Evolutionary conservation across 805 yeast species (phyloP), one percentile per base, ranked within the genome.

Genomic region (Sugiyamaella lignohabitans): DNA sequence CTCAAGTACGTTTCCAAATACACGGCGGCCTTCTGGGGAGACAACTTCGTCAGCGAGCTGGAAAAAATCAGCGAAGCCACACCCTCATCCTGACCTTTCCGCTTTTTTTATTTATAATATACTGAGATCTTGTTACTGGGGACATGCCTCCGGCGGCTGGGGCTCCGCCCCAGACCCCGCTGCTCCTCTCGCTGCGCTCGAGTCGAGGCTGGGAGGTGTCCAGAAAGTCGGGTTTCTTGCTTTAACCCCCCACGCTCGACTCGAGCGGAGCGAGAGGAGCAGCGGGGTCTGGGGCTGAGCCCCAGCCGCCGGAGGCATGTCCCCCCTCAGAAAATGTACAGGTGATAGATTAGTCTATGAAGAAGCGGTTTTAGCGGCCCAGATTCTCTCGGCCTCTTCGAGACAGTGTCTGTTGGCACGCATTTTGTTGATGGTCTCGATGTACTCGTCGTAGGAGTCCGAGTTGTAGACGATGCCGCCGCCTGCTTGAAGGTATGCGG

Each of bases 401-500:
- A 93, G 82, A 11, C 97, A 87, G 54, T 79, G 78, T 66, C 83
- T 84, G 68, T 93, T 93, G 47, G 98, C 94, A 70, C 75, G 80
- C 95, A 93, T 88, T 71, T 93, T 93, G 73, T 93, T 93, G 84
- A 93, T 82, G 1, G 98, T 93, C 71, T 93, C 98, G 41, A 88
- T 71, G 65, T 88, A 93, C 70, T 93, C 98, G 52, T 91, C 98
- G 59, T 82, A 80, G 47, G 94, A 95, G 64, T 93, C 97, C 53
- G 95, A 84, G 64, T 93, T 98, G 63, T 73, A 82, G 20, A 93
- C 98, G 63, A 93, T 93, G 50, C 99, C 99, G 47, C 99, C 99
- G 54, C 99, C 98, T 2, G 98, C 98, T 72, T 93, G 99, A 57
- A 93, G 72, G 59, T 88, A 91, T 0, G 96, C 97, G 44, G 78